Conservation (phyloP, 495 filamentous ascomycete species). For the Aspergillus cavernicola region DNA sequence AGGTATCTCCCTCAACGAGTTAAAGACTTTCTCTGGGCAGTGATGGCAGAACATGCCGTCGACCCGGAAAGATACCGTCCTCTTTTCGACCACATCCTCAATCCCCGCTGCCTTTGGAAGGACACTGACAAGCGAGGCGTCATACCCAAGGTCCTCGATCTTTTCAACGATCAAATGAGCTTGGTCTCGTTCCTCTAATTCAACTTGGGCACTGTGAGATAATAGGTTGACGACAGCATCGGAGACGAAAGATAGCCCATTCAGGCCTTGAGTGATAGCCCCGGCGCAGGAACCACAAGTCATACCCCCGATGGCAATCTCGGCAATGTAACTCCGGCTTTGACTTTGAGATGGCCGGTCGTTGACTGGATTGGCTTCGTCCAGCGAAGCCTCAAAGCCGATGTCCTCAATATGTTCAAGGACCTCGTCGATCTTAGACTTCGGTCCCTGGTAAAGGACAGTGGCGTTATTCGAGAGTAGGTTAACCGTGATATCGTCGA, state of each 20-base stretch:
- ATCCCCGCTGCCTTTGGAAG: constrained; percentile 16
- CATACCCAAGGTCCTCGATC: constrained; percentile 81
- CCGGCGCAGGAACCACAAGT: constrained; percentile 75
- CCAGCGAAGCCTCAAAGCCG: constrained; percentile 53
- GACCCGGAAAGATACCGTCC: constrained; percentile 64
- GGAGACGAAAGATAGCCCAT: constrained; percentile 59
- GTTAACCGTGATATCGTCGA: constrained; percentile 53
- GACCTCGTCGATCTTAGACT: constrained; percentile 39
- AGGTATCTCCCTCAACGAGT: constrained; percentile 49
- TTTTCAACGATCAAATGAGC: constrained; percentile 57
- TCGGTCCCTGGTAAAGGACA: constrained; percentile 42
- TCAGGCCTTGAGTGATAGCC: constrained; percentile 59
- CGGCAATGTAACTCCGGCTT: constrained; percentile 41
- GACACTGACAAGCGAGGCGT: constrained; percentile 53
- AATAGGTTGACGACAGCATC: constrained; percentile 67
- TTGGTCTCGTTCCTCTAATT: constrained; percentile 54
- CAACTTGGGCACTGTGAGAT: constrained; percentile 65
- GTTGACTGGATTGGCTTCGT: constrained; percentile 33
- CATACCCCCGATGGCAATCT: constrained; percentile 76
- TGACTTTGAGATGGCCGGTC: constrained; percentile 18
- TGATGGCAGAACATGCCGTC: constrained; percentile 87
- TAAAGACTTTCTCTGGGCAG: constrained; percentile 63
- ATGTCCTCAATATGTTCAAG: constrained; percentile 49
- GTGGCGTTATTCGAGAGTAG: constrained; percentile 57
- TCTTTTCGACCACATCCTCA: constrained; percentile 24